Evolutionary conservation across 192 early-diverging fungal species (phyloP).

Genomic region (Cladochytrium replicatum): DNA sequence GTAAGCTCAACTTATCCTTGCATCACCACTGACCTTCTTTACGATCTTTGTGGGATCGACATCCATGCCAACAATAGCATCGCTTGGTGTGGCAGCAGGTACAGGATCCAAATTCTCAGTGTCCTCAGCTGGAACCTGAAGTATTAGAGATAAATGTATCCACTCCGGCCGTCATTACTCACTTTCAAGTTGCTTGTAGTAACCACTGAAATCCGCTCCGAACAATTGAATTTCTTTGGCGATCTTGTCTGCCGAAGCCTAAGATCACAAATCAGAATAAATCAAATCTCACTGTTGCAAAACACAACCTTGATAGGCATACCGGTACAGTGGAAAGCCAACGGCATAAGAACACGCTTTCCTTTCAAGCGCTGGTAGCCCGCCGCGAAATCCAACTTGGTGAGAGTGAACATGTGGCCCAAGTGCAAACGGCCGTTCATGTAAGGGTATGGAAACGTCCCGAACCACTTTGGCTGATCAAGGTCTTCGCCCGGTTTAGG

Average conservation of each 20-base stretch:
- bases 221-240: slow-evolving; percentile 73
- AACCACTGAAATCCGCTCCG: slow-evolving; percentile 60
- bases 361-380: slow-evolving; percentile 91
- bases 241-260: slow-evolving; percentile 84
- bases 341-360: slow-evolving; percentile 83
- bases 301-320: slow-evolving; percentile 93
- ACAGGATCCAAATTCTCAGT: slow-evolving; percentile 10
- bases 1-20: background rate
- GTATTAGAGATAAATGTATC: too few relatives aligned
- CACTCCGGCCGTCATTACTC: slow-evolving; percentile 1
- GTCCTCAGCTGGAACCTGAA: slow-evolving; percentile 4
- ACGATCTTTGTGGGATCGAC: slow-evolving; percentile 53
- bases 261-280: slow-evolving; percentile 4
- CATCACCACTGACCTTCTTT: slow-evolving; percentile 28
- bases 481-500: slow-evolving; percentile 53
- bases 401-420: slow-evolving; percentile 93
- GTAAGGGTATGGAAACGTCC: slow-evolving; percentile 95
- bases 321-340: slow-evolving; percentile 97
- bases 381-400: slow-evolving; percentile 92
- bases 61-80: slow-evolving; percentile 13
- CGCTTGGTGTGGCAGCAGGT: background rate
- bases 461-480: slow-evolving; percentile 81
- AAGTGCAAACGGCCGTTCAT: slow-evolving; percentile 90
- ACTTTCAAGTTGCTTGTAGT: slow-evolving; percentile 5
- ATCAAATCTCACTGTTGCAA: slow-evolving; percentile 20